Conservation (phyloP, 78 protist genomes). For the Tieghemostelium lacteum region DNA sequence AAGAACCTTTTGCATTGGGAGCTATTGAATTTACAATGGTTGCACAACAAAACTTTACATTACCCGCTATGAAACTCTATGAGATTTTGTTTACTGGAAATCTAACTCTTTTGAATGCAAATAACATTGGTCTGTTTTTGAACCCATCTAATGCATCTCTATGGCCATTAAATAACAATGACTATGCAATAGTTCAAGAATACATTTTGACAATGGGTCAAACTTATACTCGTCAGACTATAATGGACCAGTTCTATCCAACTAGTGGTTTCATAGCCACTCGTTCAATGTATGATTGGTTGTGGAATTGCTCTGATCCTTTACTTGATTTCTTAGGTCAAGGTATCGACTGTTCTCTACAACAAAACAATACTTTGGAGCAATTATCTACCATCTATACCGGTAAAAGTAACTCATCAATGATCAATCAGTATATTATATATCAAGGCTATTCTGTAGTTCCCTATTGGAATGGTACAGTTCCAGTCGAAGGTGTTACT, state of each 20-base stretch:
- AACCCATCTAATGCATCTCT: background rate
- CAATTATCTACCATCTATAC: conserved; percentile 32
- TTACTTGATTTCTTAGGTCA: conserved; percentile 21
- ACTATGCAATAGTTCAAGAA: background rate
- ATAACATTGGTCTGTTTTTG: background rate
- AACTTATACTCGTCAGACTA: background rate
- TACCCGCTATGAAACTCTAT: background rate
- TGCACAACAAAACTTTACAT: background rate
- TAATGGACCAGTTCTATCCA: background rate
- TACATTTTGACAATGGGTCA: background rate
- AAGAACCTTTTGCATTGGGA: conserved; percentile 1
- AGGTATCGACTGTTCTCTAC: conserved; percentile 17
- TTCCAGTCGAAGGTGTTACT: conserved; percentile 15
- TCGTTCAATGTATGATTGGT: conserved; percentile 27
- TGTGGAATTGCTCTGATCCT: conserved; percentile 45
- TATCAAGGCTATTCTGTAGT: background rate
- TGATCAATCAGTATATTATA: conserved; percentile 1
- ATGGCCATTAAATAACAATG: too few relatives aligned
- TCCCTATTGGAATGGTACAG: conserved; percentile 10
- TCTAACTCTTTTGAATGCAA: background rate
- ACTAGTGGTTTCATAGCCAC: conserved; percentile 16
- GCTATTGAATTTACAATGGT: conserved; percentile 19
- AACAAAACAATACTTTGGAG: conserved; percentile 9
- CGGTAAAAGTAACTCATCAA: conserved; percentile 1
- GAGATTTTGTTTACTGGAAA: background rate